Base-by-base conservation (phyloP, 768 basidiomycete genomes). In the Tephrocybe sp. region DNA sequence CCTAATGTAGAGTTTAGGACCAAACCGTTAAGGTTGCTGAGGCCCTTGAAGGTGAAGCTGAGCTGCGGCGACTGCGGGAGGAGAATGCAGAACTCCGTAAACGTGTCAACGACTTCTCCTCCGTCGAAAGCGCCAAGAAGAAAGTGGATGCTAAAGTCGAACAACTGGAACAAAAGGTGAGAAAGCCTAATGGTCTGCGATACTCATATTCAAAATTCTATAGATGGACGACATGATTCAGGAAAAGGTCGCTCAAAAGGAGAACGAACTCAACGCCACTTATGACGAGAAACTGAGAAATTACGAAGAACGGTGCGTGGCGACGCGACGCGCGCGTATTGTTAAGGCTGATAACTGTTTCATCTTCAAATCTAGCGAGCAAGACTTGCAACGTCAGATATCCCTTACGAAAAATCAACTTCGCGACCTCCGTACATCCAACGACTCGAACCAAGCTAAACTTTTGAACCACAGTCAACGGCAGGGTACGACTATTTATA, bases 231-330 rank as follows among this genome's bases (percentile, higher is more conserved):
- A 88, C 39, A 74, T 94, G 73, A 91, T 98, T 50, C 79, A 84
- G 54, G 96, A 98, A 58, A 88, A 87, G 62, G 88, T 98, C 28
- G 73, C 76, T 3, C 89, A 91, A 67, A 98, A 98, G 71, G 93
- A 98, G 73, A 96, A 95, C 50, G 97, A 98, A 70, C 76, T 98
- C 17, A 91, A 96, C 58, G 97, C 96, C 14, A 94, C 91, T 4
- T 98, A 97, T 58, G 97, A 99, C 61, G 97, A 99, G 71, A 87
- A 87, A 58, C 77, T 99, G 65, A 78, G 92, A 45, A 99, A 98
- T 68, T 98, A 96, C 60, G 94, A 95, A 67, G 96, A 96, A 63
- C 81, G 96, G 93, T 93, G 58, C 24, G 83, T 67, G 8, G 5
- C 7, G 18, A 34, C n/a, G n/a, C n/a, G n/a, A n/a, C n/a, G n/a